Evolutionary conservation across 352 stramenopile genomes (phyloP).

Genomic region (Pythium aphanidermatum): DNA sequence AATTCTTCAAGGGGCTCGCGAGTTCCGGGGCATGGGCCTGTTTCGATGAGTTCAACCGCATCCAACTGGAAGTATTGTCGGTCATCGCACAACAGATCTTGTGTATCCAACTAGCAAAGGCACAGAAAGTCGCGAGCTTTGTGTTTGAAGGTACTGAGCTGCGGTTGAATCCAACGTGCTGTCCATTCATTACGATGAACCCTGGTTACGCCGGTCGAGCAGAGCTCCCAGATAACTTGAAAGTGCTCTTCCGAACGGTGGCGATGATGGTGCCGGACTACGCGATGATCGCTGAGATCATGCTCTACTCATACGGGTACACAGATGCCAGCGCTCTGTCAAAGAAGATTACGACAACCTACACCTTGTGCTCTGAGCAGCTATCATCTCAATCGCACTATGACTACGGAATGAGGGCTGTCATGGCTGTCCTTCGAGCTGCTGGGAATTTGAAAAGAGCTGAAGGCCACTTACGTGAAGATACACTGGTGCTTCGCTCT

Average conservation of each 20-base stretch:
- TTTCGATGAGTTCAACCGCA: constrained; percentile 95
- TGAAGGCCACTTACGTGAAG: constrained; percentile 75
- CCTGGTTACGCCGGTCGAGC: constrained; percentile 93
- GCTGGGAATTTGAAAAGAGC: constrained; percentile 89
- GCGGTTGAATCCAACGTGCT: constrained; percentile 87
- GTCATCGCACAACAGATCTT: constrained; percentile 94
- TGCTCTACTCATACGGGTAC: constrained; percentile 93
- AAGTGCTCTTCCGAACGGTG: constrained; percentile 91
- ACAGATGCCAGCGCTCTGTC: constrained; percentile 85
- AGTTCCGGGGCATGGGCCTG: constrained; percentile 91
- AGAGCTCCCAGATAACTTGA: constrained; percentile 93
- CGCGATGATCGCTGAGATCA: constrained; percentile 92
- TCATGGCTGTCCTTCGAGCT: constrained; percentile 92
- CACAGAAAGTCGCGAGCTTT: constrained; percentile 88
- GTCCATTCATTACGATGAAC: constrained; percentile 96
- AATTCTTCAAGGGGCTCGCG: constrained; percentile 94
- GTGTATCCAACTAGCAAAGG: constrained; percentile 90
- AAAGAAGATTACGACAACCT: constrained; percentile 93
- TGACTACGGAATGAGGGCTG: constrained; percentile 94
- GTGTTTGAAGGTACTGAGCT: constrained; percentile 93
- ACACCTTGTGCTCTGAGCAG: constrained; percentile 93
- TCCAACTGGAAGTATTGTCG: constrained; percentile 93
- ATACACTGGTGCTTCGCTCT: constrained; percentile 86
- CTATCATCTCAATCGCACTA: constrained; percentile 94
- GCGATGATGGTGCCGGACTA: constrained; percentile 97